A percentile compares a stretch with the other conserved stretches of the same genome.
Evolutionary conservation across 1,139 yeast genomes (phyloP).

Genomic region (Lodderomyces orthopsilosis): DNA sequence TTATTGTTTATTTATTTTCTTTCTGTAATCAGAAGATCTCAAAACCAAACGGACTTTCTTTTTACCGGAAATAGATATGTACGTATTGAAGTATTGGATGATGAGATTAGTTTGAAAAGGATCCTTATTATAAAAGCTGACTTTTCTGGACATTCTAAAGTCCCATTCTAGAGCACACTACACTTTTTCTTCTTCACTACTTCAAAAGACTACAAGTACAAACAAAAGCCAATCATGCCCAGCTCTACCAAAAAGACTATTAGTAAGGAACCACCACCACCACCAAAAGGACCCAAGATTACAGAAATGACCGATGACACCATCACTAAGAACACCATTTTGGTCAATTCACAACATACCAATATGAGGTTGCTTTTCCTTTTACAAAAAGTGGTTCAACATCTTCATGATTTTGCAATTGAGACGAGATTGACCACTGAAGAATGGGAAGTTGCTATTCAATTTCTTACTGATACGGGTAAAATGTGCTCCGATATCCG

Average conservation of each 20-base stretch:
- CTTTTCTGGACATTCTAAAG: background rate
- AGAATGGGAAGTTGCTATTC: slow-evolving; percentile 30
- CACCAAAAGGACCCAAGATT: slow-evolving; percentile 8
- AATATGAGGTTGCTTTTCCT: slow-evolving; percentile 24
- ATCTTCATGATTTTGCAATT: slow-evolving; percentile 32
- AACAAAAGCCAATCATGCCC: background rate
- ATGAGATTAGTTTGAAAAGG: background rate
- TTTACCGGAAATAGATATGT: slow-evolving; percentile 1
- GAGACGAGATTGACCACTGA: slow-evolving; percentile 31
- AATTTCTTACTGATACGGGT: slow-evolving; percentile 28
- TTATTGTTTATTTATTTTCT: background rate
- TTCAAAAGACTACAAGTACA: no score
- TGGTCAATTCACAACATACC: slow-evolving; percentile 24
- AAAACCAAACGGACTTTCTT: background rate
- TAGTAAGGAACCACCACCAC: background rate
- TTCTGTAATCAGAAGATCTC: background rate
- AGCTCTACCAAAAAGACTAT: background rate
- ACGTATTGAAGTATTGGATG: background rate
- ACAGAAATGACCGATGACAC: slow-evolving; percentile 28
- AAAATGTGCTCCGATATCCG: slow-evolving; percentile 27
- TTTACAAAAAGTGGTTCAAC: slow-evolving; percentile 25
- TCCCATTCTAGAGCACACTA: no score
- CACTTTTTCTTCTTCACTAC: background rate
- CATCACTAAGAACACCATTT: slow-evolving; percentile 25
- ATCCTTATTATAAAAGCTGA: background rate